A percentile compares a stretch with the other conserved stretches of the same genome.
These are phyloP conservation scores for Diddensiella caesifluorescens DNA, from an alignment of 805 yeast genomes.

Conservation along the genomic window DNA sequence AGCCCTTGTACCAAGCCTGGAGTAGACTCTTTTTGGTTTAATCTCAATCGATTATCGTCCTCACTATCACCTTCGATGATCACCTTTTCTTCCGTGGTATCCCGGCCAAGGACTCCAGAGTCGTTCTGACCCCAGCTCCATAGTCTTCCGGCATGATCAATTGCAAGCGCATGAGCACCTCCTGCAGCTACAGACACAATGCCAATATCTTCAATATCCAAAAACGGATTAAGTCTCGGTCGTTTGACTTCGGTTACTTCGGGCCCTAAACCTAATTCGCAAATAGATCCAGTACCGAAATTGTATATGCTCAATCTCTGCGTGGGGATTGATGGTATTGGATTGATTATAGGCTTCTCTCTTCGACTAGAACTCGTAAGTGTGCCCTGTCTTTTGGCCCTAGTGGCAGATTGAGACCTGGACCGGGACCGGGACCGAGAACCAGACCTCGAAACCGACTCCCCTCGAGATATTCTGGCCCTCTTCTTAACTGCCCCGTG, in stretches of 20 bases:
- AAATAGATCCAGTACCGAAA: slow-evolving; percentile 97
- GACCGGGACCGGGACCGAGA: slow-evolving; percentile 3
- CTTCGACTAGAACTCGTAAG: background rate
- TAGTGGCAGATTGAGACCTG: no score
- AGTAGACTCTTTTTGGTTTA: slow-evolving; percentile 84
- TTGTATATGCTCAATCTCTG: slow-evolving; percentile 69
- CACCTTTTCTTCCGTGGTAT: slow-evolving; percentile 54
- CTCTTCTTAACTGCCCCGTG: slow-evolving; percentile 1
- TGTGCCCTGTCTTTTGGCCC: no score
- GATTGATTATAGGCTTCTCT: slow-evolving; percentile 14
- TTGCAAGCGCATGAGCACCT: slow-evolving; percentile 88
- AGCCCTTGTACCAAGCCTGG: slow-evolving; percentile 76
- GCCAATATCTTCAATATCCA: slow-evolving; percentile 56
- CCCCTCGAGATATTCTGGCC: slow-evolving; percentile 1
- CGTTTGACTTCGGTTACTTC: slow-evolving; percentile 90
- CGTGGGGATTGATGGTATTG: slow-evolving; percentile 32
- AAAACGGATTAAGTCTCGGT: slow-evolving; percentile 82
- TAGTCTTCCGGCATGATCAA: slow-evolving; percentile 68
- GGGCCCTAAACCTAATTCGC: slow-evolving; percentile 97
- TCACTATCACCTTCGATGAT: slow-evolving; percentile 62
- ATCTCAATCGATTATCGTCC: slow-evolving; percentile 69
- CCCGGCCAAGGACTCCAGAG: slow-evolving; percentile 85
- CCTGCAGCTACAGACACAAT: slow-evolving; percentile 90
- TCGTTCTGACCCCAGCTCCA: slow-evolving; percentile 99
- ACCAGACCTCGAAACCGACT: slow-evolving; percentile 1